phyloP scores from a whole-genome alignment of 169 alveolate genomes.

The Plasmodium falciparum region DNA sequence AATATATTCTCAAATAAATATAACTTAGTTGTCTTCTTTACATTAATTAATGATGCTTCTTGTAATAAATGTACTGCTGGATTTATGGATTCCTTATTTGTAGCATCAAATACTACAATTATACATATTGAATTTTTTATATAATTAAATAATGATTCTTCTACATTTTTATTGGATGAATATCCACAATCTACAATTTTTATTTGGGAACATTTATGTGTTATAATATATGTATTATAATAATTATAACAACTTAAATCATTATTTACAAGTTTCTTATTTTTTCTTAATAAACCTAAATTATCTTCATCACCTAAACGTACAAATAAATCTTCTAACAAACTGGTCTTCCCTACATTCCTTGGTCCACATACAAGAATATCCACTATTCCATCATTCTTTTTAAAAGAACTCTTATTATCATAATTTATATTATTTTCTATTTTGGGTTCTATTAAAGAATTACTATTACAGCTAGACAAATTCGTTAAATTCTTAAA shows the following conservation, averaged over 20 bases:
- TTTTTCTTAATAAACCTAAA: conserved; percentile 43
- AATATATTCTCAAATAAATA: conserved; percentile 56
- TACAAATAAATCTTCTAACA: conserved; percentile 64
- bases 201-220: conserved; percentile 14
- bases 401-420: conserved; percentile 1
- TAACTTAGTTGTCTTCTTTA: conserved; percentile 44
- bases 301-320: conserved; percentile 67
- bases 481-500: not conserved
- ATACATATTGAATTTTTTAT: conserved; percentile 50
- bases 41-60: conserved; percentile 70
- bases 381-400: conserved; percentile 46
- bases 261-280: conserved; percentile 22
- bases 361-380: conserved; percentile 77
- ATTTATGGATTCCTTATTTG: conserved; percentile 36
- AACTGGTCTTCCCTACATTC: conserved; percentile 77
- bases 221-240: conserved; percentile 38
- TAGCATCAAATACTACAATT: conserved; percentile 56
- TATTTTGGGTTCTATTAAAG: not conserved
- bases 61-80: conserved; percentile 71
- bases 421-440: not conserved
- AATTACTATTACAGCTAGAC: not conserved
- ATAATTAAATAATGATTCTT: conserved; percentile 42
- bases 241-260: not conserved
- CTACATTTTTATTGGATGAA: conserved; percentile 16
- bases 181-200: conserved; percentile 64